phyloP scores from a whole-genome alignment of 1,284 basidiomycete genomes.

The Pterula multifida region DNA sequence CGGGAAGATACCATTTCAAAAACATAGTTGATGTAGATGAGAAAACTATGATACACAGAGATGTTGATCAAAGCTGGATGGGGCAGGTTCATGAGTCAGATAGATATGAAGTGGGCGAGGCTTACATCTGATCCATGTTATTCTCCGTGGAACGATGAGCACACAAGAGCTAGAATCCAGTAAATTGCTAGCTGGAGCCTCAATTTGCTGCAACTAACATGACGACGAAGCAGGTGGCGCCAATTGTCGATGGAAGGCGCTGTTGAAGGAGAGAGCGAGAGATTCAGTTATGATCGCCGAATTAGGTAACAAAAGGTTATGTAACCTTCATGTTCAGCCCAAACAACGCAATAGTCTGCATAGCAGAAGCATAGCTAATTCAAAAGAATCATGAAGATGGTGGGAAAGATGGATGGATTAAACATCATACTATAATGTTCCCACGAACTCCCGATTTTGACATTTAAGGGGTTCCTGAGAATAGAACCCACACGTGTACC shows the following conservation, averaged over 20 bases:
- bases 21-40: constrained; percentile 46
- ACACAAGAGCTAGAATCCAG: constrained; percentile 30
- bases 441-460: constrained; percentile 38
- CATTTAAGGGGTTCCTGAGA: constrained; percentile 33
- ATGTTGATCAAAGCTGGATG: constrained; percentile 50
- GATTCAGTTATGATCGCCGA: background rate
- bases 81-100: constrained; percentile 5
- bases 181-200: background rate
- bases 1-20: constrained; percentile 28
- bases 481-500: background rate
- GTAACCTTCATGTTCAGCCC: constrained; percentile 39
- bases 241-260: background rate
- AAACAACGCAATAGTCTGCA: constrained; percentile 57
- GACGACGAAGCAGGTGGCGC: background rate
- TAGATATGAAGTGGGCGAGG: constrained; percentile 8
- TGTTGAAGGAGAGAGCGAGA: background rate
- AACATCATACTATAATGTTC: constrained; percentile 28
- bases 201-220: background rate
- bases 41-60: constrained; percentile 17
- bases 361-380: constrained; percentile 43
- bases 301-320: background rate
- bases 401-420: too few species aligned
- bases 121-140: constrained; percentile 44
- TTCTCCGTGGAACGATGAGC: constrained; percentile 40
- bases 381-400: background rate